Conservation (phyloP, 2,329 filamentous ascomycete species). For the Thielaviopsis populi region DNA sequence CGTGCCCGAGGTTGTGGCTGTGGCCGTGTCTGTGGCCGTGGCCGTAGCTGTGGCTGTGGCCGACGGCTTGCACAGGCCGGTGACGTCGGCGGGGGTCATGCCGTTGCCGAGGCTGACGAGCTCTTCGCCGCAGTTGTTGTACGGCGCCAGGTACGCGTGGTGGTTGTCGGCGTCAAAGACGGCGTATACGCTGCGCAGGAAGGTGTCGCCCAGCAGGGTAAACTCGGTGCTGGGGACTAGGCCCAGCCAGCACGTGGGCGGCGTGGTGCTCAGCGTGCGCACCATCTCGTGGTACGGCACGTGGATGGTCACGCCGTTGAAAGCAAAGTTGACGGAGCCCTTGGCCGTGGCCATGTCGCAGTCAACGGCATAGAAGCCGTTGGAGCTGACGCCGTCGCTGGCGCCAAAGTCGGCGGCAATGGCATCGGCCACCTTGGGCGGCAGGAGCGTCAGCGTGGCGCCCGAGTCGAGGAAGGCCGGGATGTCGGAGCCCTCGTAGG, state of each 20-base stretch:
- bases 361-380: slow-evolving; percentile 33
- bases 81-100: slow-evolving; percentile 13
- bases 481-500: slow-evolving; percentile 27
- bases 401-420: slow-evolving; percentile 38
- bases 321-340: slow-evolving; percentile 35
- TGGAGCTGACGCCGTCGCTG: slow-evolving; percentile 23
- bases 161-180: slow-evolving; percentile 38
- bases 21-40: background rate
- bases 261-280: slow-evolving; percentile 18
- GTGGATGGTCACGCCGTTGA: slow-evolving; percentile 32
- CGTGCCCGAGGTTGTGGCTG: no score
- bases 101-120: slow-evolving; percentile 14
- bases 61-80: slow-evolving; percentile 12
- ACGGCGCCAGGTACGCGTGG: slow-evolving; percentile 35
- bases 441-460: slow-evolving; percentile 52
- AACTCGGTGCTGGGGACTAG: slow-evolving; percentile 34
- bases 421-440: slow-evolving; percentile 35
- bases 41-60: background rate
- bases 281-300: slow-evolving; percentile 36
- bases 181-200: slow-evolving; percentile 37
- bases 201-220: slow-evolving; percentile 38
- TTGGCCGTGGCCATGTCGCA: slow-evolving; percentile 28
- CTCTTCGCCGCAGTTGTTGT: slow-evolving; percentile 32
- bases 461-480: slow-evolving; percentile 58
- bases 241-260: slow-evolving; percentile 33